Evolutionary conservation across 495 filamentous ascomycete species (phyloP).

Genomic region (Penicillium simplicissimum): DNA sequence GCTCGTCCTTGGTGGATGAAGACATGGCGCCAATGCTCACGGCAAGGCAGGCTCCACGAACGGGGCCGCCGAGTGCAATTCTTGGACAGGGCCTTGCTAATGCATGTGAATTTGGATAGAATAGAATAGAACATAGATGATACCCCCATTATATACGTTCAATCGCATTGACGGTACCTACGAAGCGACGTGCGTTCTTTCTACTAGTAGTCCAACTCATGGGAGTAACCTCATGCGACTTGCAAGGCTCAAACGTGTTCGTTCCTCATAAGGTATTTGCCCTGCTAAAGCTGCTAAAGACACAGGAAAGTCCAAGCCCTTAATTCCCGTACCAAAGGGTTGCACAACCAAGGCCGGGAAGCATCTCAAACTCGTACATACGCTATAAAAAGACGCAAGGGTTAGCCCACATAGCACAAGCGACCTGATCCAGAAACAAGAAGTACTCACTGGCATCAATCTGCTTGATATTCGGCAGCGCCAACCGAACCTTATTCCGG

Average conservation of each 20-base stretch:
- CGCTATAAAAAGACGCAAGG: slow-evolving; percentile 20
- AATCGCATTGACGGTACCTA: not conserved
- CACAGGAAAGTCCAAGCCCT: not conserved
- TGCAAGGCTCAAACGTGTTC: slow-evolving; percentile 3
- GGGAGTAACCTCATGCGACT: not conserved
- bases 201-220: not conserved
- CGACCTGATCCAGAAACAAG: not conserved
- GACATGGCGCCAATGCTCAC: not conserved
- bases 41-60: not conserved
- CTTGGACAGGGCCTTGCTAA: not conserved
- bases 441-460: slow-evolving; percentile 98
- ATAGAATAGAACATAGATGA: not conserved
- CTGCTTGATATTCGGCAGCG: slow-evolving; percentile 82
- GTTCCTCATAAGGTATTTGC: slow-evolving; percentile 9
- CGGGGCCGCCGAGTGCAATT: not conserved
- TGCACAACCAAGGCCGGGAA: not conserved
- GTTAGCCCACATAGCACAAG: not conserved
- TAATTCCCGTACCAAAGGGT: not conserved
- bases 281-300: slow-evolving; percentile 3
- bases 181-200: not conserved
- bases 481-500: slow-evolving; percentile 87
- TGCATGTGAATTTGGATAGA: not conserved
- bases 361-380: slow-evolving; percentile 32
- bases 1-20: not conserved
- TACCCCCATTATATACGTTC: not conserved